phyloP scores from a whole-genome alignment of 352 stramenopile genomes.

The Globisporangium recalcitrans region DNA sequence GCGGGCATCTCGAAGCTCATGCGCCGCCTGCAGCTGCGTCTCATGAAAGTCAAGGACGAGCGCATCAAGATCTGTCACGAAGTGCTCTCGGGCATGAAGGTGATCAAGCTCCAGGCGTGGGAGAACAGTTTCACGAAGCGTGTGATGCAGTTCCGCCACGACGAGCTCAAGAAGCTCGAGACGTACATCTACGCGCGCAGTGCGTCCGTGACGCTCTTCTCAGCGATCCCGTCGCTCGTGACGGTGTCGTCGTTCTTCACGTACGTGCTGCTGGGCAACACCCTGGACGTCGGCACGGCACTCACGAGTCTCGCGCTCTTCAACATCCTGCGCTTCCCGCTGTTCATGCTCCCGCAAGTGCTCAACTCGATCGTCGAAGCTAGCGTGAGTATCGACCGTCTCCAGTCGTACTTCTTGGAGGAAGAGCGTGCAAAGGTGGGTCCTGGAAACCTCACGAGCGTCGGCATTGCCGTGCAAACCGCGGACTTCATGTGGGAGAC shows the following conservation, averaged over 20 bases:
- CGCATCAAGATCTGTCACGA: conserved; percentile 95
- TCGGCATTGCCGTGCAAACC: conserved; percentile 32
- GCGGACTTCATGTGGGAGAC: conserved; percentile 68
- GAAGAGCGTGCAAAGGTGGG: conserved; percentile 65
- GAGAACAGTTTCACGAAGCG: conserved; percentile 77
- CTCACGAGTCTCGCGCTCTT: conserved; percentile 55
- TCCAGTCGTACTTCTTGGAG: conserved; percentile 51
- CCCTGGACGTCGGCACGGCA: conserved; percentile 46
- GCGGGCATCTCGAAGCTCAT: conserved; percentile 84
- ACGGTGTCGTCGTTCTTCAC: conserved; percentile 42
- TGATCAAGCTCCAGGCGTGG: conserved; percentile 97
- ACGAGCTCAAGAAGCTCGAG: conserved; percentile 80
- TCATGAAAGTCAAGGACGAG: conserved; percentile 93
- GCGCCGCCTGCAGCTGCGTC: conserved; percentile 75
- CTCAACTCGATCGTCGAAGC: conserved; percentile 94
- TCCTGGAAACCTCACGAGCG: conserved; percentile 58
- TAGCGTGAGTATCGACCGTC: conserved; percentile 54
- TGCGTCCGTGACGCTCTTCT: conserved; percentile 49
- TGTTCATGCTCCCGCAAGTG: conserved; percentile 95
- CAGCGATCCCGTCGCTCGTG: conserved; percentile 43
- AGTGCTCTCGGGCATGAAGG: conserved; percentile 91
- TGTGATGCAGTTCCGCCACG: conserved; percentile 53
- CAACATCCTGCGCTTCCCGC: conserved; percentile 94
- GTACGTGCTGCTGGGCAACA: conserved; percentile 56
- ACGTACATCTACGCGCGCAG: conserved; percentile 41